Conservation (phyloP, 345 rosid genomes). For the Syzygium jambos region DNA sequence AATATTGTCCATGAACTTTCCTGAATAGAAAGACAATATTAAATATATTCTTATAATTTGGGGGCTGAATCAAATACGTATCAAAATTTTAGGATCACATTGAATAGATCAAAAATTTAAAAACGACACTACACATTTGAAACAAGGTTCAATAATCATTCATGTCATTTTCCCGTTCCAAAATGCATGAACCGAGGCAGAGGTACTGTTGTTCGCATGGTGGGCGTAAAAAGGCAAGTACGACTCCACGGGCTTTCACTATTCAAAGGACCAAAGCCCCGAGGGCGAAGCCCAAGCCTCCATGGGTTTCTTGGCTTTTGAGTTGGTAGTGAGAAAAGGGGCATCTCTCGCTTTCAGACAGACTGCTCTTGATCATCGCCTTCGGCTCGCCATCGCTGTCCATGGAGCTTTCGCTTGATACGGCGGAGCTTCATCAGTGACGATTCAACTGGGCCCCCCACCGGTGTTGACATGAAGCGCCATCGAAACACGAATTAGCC, state of each 20-base stretch:
- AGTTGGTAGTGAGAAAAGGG: not conserved
- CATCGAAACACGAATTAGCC: not conserved
- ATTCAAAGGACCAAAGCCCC: not conserved
- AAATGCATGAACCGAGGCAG: not conserved
- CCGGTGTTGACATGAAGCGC: not conserved
- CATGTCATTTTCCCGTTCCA: not conserved
- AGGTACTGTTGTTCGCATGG: not conserved
- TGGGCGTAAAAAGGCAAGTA: not conserved
- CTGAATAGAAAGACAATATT: too few species aligned
- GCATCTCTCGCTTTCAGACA: not conserved
- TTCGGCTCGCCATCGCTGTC: not conserved
- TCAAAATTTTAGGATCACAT: too few species aligned
- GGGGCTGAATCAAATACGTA: too few species aligned
- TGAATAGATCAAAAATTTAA: too few species aligned
- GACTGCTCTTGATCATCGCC: not conserved
- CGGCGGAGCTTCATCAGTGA: not conserved
- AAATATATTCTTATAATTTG: too few species aligned
- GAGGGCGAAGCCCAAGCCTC: not conserved
- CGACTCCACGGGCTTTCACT: not conserved
- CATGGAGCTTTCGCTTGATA: not conserved
- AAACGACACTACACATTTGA: too few species aligned
- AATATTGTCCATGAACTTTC: too few species aligned
- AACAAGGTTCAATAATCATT: too few species aligned
- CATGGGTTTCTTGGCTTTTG: not conserved
- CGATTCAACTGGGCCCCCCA: not conserved